phyloP scores from a whole-genome alignment of 106 monocot species.

The Phalaenopsis equestris region DNA sequence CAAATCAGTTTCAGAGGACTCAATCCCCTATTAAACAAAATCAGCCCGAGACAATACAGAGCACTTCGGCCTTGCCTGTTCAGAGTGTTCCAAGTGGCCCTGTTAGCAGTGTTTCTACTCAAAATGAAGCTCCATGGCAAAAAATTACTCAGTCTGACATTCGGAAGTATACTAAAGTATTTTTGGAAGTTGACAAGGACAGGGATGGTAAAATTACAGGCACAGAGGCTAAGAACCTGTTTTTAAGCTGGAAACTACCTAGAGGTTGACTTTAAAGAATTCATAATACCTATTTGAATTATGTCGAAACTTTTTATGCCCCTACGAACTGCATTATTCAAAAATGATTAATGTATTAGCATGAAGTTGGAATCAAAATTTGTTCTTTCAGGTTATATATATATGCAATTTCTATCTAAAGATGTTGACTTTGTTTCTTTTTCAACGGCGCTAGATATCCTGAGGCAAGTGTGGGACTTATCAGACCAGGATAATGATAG shows the following conservation, averaged over 20 bases:
- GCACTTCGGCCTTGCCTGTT: constrained; percentile 9
- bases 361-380: not conserved
- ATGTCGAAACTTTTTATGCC: not conserved
- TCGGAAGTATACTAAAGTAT: constrained; percentile 82
- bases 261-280: constrained; percentile 49
- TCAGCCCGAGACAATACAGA: constrained; percentile 17
- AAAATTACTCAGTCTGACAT: constrained; percentile 72
- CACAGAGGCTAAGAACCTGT: constrained; percentile 69
- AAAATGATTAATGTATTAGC: not conserved
- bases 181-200: constrained; percentile 91
- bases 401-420: not conserved
- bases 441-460: constrained; percentile 43
- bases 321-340: not conserved
- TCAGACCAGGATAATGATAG: constrained; percentile 97
- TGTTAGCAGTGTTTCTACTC: constrained; percentile 20
- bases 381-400: not conserved
- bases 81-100: constrained; percentile 25
- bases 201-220: constrained; percentile 98
- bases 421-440: not conserved
- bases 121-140: constrained; percentile 58
- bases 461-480: constrained; percentile 99
- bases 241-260: constrained; percentile 97
- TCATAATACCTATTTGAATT: not conserved
- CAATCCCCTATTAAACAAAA: constrained; percentile 39
- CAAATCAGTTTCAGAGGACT: constrained; percentile 32